Evolutionary conservation across 345 rosid genomes (phyloP), one percentile per base, ranked within the genome.

Genomic region (Citrus australasica): DNA sequence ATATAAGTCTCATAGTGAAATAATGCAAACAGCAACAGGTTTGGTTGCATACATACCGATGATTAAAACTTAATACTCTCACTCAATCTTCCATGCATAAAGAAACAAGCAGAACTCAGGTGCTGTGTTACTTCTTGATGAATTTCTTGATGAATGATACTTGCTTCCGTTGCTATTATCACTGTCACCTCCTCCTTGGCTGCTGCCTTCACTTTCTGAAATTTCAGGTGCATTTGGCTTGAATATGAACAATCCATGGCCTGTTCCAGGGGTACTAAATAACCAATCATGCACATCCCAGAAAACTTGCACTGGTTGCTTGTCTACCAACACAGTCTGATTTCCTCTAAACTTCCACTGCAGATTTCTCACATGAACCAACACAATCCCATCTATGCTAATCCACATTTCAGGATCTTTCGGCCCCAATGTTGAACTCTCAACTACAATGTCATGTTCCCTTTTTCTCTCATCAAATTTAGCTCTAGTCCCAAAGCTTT

Each of bases 231-330:
- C 73, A 24, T 92, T 91, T 0, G 98, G 98, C 80, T 93, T 97
- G 88, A 97, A 94, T 71, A 94, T 78, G 84, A 97, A 94, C 86
- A 94, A 62, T 6, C 99, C 99, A 7, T 86, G 86, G 6, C 95
- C 94, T 0, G 89, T 72, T 9, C 92, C 94, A 0, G 94, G 88
- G 81, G 81, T 83, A 35, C 73, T 84, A 72, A 97, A 94, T 82
- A 96, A 74, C 99, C 99, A 97, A 67, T 97, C 99, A 63, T 97
- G 97, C 35, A 97, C 98, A 59, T 97, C 98, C 89, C 98, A 97
- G 75, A 87, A 85, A 25, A 97, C 92, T 80, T 93, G 94, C 30
- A 96, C 88, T 0, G 91, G 91, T 55, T 90, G 93, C 77, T 85
- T 90, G 21, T 92, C 93, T 9, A 93, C 92, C 80, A 89, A 5